Evolutionary conservation across 768 basidiomycete species (phyloP).

Genomic region (Amanita exitialis): DNA sequence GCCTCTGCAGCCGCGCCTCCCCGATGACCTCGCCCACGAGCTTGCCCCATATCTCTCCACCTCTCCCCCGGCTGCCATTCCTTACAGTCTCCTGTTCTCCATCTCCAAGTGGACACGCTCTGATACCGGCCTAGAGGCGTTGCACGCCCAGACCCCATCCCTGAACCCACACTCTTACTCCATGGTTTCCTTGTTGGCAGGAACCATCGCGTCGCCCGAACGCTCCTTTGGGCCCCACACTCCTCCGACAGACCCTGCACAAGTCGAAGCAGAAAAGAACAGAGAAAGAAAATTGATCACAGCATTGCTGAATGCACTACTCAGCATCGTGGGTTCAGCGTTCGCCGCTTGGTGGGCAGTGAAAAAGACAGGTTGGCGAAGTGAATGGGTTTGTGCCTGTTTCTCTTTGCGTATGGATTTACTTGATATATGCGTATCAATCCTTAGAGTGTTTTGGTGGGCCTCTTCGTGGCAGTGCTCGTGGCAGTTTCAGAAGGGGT

Average conservation of each 20-base stretch:
- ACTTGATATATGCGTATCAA: not conserved
- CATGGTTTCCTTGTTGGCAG: conserved; percentile 71
- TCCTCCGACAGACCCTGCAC: conserved; percentile 35
- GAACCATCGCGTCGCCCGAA: conserved; percentile 69
- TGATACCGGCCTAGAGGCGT: conserved; percentile 27
- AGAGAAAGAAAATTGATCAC: conserved; percentile 61
- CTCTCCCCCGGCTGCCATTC: conserved; percentile 36
- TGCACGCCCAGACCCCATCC: conserved; percentile 27
- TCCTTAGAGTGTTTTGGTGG: conserved; percentile 47
- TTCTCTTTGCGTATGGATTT: not conserved
- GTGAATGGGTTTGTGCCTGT: conserved; percentile 60
- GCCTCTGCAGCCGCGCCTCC: conserved; percentile 35
- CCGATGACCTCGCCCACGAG: conserved; percentile 29
- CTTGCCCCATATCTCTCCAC: conserved; percentile 30
- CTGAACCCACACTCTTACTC: conserved; percentile 47
- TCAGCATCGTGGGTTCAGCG: conserved; percentile 60
- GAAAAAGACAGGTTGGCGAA: conserved; percentile 47
- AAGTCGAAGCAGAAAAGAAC: conserved; percentile 31
- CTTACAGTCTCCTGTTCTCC: conserved; percentile 46
- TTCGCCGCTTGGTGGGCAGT: conserved; percentile 69
- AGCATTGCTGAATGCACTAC: conserved; percentile 56
- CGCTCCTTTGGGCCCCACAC: conserved; percentile 50
- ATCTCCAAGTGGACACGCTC: conserved; percentile 67
- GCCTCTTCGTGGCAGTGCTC: conserved; percentile 48
- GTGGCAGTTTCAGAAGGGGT: conserved; percentile 63